Conservation (phyloP, 352 stramenopile genomes). For the Phytophthora aleatoria region DNA sequence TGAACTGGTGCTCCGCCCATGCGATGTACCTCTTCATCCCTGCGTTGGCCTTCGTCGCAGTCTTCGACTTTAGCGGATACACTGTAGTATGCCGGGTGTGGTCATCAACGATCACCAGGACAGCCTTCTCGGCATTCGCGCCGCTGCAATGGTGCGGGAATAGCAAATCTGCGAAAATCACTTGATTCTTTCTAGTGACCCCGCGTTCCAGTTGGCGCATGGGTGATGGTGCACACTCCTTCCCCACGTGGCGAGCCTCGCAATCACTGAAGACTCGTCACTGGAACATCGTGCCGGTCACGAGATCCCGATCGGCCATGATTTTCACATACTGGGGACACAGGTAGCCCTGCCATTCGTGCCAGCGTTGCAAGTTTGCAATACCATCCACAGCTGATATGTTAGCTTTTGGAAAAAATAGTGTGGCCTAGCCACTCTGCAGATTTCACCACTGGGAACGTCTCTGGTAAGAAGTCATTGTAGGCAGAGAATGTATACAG, state of each 20-base stretch:
- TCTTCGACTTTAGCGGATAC: conserved; percentile 15
- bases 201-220: background rate
- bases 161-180: conserved; percentile 5
- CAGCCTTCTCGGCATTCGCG: background rate
- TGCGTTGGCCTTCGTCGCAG: background rate
- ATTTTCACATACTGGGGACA: conserved; percentile 11
- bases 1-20: conserved; percentile 5
- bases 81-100: conserved; percentile 10
- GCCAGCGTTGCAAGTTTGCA: background rate
- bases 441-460: background rate
- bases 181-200: conserved; percentile 7
- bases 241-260: background rate
- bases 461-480: background rate
- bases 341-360: conserved; percentile 2
- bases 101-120: conserved; percentile 7
- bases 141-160: background rate
- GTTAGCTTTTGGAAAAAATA: background rate
- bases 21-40: conserved; percentile 5
- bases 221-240: conserved; percentile 3
- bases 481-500: background rate
- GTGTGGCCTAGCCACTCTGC: background rate
- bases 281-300: background rate
- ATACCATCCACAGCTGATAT: background rate
- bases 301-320: background rate
- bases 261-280: background rate